These are phyloP conservation scores for Trametes versicolor DNA, from an alignment of 1,284 basidiomycete genomes.

Conservation along the genomic window DNA sequence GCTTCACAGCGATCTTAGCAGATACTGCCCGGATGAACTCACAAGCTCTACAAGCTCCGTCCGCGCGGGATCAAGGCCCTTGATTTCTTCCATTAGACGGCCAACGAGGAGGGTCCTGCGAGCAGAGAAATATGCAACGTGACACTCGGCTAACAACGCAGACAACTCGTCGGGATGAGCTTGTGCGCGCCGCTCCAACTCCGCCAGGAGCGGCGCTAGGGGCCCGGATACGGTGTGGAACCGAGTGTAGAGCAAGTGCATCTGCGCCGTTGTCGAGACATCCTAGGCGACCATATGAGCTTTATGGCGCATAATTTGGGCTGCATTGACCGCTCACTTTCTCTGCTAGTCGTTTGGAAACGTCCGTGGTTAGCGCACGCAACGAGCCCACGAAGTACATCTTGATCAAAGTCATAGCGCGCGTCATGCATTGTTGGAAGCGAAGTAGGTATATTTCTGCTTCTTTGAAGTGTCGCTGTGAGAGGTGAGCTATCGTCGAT, in stretches of 20 bases:
- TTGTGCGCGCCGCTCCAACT: conserved; percentile 82
- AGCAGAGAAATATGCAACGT: conserved; percentile 80
- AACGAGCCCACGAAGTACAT: conserved; percentile 92
- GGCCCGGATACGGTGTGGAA: conserved; percentile 79
- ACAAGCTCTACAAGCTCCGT: conserved; percentile 90
- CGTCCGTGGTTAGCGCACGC: conserved; percentile 76
- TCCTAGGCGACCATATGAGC: conserved; percentile 55
- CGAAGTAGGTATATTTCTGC: conserved; percentile 91
- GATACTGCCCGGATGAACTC: conserved; percentile 38
- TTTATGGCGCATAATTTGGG: neutral
- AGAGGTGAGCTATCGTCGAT: neutral
- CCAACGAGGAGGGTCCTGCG: conserved; percentile 77
- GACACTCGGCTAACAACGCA: conserved; percentile 84
- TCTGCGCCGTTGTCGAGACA: conserved; percentile 83
- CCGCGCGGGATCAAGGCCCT: conserved; percentile 77
- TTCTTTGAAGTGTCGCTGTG: conserved; percentile 87
- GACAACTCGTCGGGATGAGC: conserved; percentile 82
- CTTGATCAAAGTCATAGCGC: conserved; percentile 95
- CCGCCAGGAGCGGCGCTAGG: conserved; percentile 80
- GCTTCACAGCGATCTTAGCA: neutral
- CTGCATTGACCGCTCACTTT: conserved; percentile 56
- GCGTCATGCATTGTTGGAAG: conserved; percentile 95
- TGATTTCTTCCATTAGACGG: conserved; percentile 82
- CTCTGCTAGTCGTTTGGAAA: conserved; percentile 77
- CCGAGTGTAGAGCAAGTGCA: conserved; percentile 89